A percentile compares a stretch with the other conserved stretches of the same genome.
phyloP scores from a whole-genome alignment of 2,329 filamentous ascomycete genomes.

The Penicillium concentricum region DNA sequence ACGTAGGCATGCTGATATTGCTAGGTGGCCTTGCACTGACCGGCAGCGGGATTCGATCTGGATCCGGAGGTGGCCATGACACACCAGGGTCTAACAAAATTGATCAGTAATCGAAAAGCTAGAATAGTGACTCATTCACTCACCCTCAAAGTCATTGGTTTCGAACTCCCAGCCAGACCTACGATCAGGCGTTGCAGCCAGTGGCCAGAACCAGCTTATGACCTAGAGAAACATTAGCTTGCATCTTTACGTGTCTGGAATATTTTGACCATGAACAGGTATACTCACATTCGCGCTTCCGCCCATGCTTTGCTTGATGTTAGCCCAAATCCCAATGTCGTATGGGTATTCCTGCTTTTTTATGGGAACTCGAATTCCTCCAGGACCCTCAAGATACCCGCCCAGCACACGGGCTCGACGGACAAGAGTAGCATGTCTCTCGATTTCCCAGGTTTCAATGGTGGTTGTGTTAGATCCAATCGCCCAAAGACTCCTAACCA shows the following conservation, averaged over 20 bases:
- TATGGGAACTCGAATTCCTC: slow-evolving; percentile 55
- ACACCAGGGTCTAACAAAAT: slow-evolving; percentile 31
- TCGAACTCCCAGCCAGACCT: slow-evolving; percentile 52
- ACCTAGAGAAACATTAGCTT: slow-evolving; percentile 30
- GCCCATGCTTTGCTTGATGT: slow-evolving; percentile 61
- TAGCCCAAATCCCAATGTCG: slow-evolving; percentile 62
- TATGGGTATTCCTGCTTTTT: slow-evolving; percentile 64
- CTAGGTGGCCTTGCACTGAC: slow-evolving; percentile 21
- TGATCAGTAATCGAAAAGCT: neutral
- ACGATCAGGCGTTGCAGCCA: slow-evolving; percentile 51
- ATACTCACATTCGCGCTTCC: slow-evolving; percentile 46
- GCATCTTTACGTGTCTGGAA: too few relatives aligned
- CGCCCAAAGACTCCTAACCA: slow-evolving; percentile 56
- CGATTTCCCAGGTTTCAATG: slow-evolving; percentile 63
- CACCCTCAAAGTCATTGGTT: slow-evolving; percentile 62
- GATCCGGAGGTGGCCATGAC: slow-evolving; percentile 51
- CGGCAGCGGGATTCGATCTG: slow-evolving; percentile 48
- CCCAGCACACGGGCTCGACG: slow-evolving; percentile 51
- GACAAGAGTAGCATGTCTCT: slow-evolving; percentile 48
- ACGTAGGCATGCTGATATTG: slow-evolving; percentile 24
- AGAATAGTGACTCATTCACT: neutral
- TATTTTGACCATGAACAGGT: neutral
- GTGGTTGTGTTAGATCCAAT: slow-evolving; percentile 60
- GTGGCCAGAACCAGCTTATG: slow-evolving; percentile 61
- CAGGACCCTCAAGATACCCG: slow-evolving; percentile 58